Percentiles rank a stretch among this genome's conserved stretches.
phyloP scores from a whole-genome alignment of 2,329 filamentous ascomycete genomes.

The Drechslerella dactyloides region DNA sequence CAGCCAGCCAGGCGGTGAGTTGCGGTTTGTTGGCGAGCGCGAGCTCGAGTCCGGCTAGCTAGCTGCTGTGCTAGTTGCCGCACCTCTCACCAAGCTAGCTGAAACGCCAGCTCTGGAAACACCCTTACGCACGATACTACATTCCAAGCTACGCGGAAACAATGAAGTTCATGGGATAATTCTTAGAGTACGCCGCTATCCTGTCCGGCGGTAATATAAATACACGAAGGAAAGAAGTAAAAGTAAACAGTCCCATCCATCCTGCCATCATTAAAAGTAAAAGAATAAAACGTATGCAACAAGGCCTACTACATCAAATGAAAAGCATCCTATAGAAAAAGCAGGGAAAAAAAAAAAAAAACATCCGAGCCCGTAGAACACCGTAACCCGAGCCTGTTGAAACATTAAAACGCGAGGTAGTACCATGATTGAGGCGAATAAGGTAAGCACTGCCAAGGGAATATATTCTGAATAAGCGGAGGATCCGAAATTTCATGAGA shows the following conservation, averaged over 20 bases:
- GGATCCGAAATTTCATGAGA: too few relatives aligned
- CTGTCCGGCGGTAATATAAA: not conserved
- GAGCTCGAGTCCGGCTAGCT: not conserved
- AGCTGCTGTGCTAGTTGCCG: not conserved
- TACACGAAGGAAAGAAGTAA: not conserved
- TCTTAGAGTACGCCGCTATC: not conserved
- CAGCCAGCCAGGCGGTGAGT: too few relatives aligned
- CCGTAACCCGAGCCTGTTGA: not conserved
- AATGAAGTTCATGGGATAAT: not conserved
- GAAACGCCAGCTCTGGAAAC: too few relatives aligned
- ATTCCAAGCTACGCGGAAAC: not conserved
- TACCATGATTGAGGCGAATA: not conserved
- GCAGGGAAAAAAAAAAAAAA: not conserved
- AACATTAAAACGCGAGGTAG: not conserved
- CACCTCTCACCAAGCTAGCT: too few relatives aligned
- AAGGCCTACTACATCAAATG: not conserved
- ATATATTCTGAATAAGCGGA: not conserved
- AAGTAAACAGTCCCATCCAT: slow-evolving; percentile 3
- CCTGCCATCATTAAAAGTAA: slow-evolving; percentile 2
- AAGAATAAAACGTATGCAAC: not conserved
- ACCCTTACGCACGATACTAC: not conserved
- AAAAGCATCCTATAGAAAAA: not conserved
- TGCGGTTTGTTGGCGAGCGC: not conserved
- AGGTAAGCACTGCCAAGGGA: not conserved
- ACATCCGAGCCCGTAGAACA: not conserved